Conservation (phyloP, 169 alveolate species). For the Amoebophrya sp. region DNA sequence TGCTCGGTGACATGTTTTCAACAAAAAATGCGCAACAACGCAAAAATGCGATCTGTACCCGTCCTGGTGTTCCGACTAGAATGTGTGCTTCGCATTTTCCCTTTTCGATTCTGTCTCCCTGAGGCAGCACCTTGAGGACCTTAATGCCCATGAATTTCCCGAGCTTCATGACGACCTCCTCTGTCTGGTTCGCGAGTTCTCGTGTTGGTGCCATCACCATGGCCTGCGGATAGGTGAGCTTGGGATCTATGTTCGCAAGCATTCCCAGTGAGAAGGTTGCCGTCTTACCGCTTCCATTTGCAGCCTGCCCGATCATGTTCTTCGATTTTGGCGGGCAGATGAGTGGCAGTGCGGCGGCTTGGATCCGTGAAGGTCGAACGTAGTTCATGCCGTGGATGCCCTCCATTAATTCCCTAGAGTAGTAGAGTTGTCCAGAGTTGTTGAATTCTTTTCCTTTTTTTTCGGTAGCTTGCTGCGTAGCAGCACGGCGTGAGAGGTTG, state of each 20-base stretch:
- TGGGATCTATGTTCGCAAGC: background rate
- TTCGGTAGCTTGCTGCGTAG: background rate
- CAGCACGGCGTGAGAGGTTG: background rate
- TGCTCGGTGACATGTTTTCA: background rate
- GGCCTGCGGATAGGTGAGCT: conserved; percentile 59
- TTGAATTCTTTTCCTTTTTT: no score
- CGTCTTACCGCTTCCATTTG: conserved; percentile 96
- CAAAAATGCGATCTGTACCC: no score
- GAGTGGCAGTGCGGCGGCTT: conserved; percentile 50
- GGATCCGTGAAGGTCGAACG: conserved; percentile 41
- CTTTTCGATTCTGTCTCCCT: background rate
- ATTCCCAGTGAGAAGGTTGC: conserved; percentile 88
- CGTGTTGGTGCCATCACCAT: conserved; percentile 93
- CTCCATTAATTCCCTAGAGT: conserved; percentile 34
- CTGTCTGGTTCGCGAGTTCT: conserved; percentile 90
- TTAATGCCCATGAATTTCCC: conserved; percentile 78
- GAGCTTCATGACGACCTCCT: conserved; percentile 73
- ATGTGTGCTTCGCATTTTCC: background rate
- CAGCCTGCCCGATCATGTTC: conserved; percentile 87
- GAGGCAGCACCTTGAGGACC: background rate
- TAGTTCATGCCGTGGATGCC: conserved; percentile 40
- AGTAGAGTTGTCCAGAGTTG: background rate
- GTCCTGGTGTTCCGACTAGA: background rate
- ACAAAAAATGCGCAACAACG: no score
- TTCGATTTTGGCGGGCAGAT: conserved; percentile 7